Evolutionary conservation across 257 asterid species (phyloP), one percentile per base, ranked within the genome.

Genomic region (Leptodermis oblonga): DNA sequence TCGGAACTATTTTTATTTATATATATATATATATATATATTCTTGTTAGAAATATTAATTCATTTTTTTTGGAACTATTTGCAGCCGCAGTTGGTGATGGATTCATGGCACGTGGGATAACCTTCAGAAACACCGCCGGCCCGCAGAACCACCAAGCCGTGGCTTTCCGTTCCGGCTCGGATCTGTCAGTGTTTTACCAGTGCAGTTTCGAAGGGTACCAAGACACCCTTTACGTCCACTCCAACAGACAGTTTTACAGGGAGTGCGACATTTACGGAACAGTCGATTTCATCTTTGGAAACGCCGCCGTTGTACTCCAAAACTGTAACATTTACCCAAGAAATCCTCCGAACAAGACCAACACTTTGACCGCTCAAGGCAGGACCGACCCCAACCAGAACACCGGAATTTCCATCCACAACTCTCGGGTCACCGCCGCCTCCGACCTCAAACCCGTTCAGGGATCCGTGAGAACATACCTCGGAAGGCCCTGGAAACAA

Each of bases 181-280:
- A 93, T 37, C 86, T 78, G 25, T 90, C 98, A 1, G 92, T 86
- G 0, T 82, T 88, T 64, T 90, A 86, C 70, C 85, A 76, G 11
- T 93, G 98, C 74, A 87, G 97, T 48, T 87, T 93, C 48, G 97
- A 90, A 64, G 97, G 98, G 0, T 90, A 88, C 62, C 98, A 93
- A 76, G 98, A 93, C 74, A 93, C 98, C 0, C 84, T 92, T 4
- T 93, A 90, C 70, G 90, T 75, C 43, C 90, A 85, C 41, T 83
- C 95, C 0, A 67, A 82, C 1, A 76, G 94, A 10, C 97, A 93
- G 68, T 90, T 93, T 76, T 93, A 86, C 58, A 62, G 87, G 20
- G 83, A 87, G 15, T 93, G 98, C 67, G 87, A 88, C 70, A 78
- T 93, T 48, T 88, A 88, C 55, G 98, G 98, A 10, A 93, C 98